Base-by-base conservation (phyloP, 208 protist genomes). In the Wallacemonas rigidus region DNA sequence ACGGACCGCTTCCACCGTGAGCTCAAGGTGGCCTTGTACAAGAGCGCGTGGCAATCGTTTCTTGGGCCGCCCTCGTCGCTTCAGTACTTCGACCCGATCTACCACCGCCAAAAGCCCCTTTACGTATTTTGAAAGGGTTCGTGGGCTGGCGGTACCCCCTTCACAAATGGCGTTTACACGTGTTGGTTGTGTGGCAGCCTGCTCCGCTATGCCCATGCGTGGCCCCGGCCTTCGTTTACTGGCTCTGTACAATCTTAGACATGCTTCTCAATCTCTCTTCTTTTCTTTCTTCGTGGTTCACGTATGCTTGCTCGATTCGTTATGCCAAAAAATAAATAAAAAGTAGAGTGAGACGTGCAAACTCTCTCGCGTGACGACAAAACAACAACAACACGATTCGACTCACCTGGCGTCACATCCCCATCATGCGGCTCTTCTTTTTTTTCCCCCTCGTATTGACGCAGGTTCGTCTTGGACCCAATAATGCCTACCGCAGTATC, bases 11-110 rank as follows among this genome's bases (percentile, higher is more conserved):
- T 95, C 68, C 65, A 82, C 53, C 56, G 79, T 1, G 72, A 76
- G 2, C 58, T 86, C 69, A 79, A 72, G 48, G n/a, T 12, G 15
- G 74, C 67, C 43, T 35, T 84, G 2, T 65, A 60, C 48, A 26
- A 38, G 5, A 80, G 76, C 6, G 36, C 79, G 68, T 92, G 88
- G 87, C 60, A 85, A 36, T 76, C 85, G 36, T 76, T 93, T 50
- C 64, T 93, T 14, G 88, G 84, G 5, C 83, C 85, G 2, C 83
- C 83, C 9, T 75, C 79, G 11, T 63, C 70, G 4, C 73, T 75
- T 15, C 57, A 56, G 5, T 51, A 43, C 7, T 83, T 87, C 36
- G 81, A 83, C 41, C 51, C 50, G 15, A 71, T 72, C 50, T 83
- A 81, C 65, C 43, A 41, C 45, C 61, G 48, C 3, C 56, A 56